phyloP scores from a whole-genome alignment of 345 rosid species.

The Hirschfeldia incana region DNA sequence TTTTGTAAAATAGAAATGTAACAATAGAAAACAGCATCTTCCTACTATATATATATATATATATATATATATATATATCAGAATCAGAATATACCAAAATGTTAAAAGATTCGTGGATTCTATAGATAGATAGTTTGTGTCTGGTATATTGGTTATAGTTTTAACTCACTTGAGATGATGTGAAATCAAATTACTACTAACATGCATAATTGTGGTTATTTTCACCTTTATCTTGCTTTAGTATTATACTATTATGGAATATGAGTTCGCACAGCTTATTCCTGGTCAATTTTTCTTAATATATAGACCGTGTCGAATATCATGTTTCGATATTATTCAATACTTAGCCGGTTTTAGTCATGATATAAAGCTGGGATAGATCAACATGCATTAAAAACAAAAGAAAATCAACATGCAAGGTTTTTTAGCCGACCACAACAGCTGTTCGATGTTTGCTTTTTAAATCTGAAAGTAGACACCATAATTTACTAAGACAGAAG shows the following conservation, averaged over 20 bases:
- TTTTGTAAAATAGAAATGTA: too few species aligned
- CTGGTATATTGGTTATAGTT: neutral
- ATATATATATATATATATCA: too few species aligned
- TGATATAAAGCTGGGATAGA: neutral
- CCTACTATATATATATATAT: too few species aligned
- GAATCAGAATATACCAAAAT: too few species aligned
- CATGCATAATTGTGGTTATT: neutral
- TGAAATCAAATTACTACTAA: neutral
- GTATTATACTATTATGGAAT: neutral
- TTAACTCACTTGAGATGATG: neutral
- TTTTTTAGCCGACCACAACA: neutral
- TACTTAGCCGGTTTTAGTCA: neutral
- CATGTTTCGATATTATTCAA: neutral
- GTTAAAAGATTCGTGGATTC: too few species aligned
- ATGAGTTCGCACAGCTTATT: neutral
- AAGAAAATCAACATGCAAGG: neutral
- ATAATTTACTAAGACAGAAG: neutral
- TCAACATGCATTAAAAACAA: neutral
- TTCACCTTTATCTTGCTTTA: neutral
- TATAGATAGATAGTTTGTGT: too few species aligned
- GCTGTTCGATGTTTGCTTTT: neutral
- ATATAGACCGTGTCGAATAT: neutral
- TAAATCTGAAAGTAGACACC: neutral
- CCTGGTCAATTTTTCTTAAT: neutral
- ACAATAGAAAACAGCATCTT: too few species aligned